A percentile compares a stretch with the other conserved stretches of the same genome.
These are phyloP conservation scores for Podospora sp. DNA, from an alignment of 495 filamentous ascomycete species.

Conservation along the genomic window DNA sequence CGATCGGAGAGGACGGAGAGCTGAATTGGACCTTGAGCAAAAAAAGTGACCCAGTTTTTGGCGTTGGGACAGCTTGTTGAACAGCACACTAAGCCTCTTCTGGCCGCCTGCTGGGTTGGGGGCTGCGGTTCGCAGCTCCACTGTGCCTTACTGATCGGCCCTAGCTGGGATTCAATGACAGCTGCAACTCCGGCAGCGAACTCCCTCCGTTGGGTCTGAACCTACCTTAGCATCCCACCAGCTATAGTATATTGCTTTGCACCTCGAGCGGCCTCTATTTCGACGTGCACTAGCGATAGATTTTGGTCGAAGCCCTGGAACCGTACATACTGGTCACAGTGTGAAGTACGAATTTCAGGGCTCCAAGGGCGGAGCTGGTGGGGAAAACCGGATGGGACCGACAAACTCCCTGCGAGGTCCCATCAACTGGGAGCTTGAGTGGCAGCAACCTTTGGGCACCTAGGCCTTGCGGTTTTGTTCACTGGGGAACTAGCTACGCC, in stretches of 20 bases:
- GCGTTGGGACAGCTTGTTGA: slow-evolving; percentile 23
- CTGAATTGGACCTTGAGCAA: slow-evolving; percentile 15
- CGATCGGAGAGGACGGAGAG: slow-evolving; percentile 3
- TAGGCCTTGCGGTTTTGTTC: too few relatives aligned
- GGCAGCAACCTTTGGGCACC: background rate
- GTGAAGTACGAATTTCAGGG: background rate
- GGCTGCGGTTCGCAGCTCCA: slow-evolving; percentile 12
- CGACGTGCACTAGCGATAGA: background rate
- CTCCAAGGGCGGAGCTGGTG: background rate
- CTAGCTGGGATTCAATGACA: slow-evolving; percentile 8
- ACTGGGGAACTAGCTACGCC: too few relatives aligned
- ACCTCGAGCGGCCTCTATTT: background rate
- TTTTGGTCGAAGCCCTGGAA: background rate
- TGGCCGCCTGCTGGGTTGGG: slow-evolving; percentile 11
- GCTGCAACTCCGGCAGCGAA: background rate
- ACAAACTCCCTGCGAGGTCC: background rate
- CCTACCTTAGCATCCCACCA: background rate
- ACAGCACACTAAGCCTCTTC: slow-evolving; percentile 14
- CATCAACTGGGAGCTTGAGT: background rate
- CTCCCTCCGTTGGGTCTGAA: background rate
- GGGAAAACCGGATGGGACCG: background rate
- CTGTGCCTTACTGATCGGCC: slow-evolving; percentile 10
- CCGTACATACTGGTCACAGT: background rate
- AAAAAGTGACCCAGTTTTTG: slow-evolving; percentile 18
- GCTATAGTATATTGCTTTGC: background rate